Base-by-base conservation (phyloP, 2,329 filamentous ascomycete species). In the Curvularia spicifera region DNA sequence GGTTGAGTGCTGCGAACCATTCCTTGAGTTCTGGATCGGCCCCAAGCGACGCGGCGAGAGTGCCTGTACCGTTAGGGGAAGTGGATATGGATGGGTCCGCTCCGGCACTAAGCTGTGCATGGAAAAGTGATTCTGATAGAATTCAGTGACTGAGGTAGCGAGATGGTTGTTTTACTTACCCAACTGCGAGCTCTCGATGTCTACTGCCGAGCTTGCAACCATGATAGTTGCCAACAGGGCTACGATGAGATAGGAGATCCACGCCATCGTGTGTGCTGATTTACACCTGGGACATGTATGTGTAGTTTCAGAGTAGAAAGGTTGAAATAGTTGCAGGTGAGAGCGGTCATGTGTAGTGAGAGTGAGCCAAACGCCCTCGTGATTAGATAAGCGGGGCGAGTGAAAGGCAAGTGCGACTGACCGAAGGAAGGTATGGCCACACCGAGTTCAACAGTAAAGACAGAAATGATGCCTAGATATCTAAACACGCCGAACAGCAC, bases 1-100 rank as follows among this genome's bases (percentile, higher is more conserved):
- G 20, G 1, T 56, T 43, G 12, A 56, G 26, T 33, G 39, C 29
- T 4, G 31, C 42, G 0, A 52, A 37, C 20, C 47, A 50, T 40
- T 35, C 35, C 24, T 40, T 39, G 20, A 50, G 47, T 24, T 50
- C 33, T 28, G 44, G n/a, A 18, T 42, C 53, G 40, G 22, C 33
- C 4, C 28, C 31, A 20, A 37, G 22, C 1, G 42, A 20, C 10
- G 52, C 13, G 1, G 26, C 7, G 8, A 18, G 8, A 26, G 33
- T 39, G 10, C 4, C 15, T 9, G 12, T 5, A 7, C 7, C 12
- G 20, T 24, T 22, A 22, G 33, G 26, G n/a, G n/a, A 6, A 29
- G 5, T 31, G n/a, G 44, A 18, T 5, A 9, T 46, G 2, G 44
- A 46, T 3, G 29, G 28, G 5, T 18, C n/a, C 5, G 1, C 44